Conservation (phyloP, 1,284 basidiomycete genomes). For the Cryptococcus neoformans region DNA sequence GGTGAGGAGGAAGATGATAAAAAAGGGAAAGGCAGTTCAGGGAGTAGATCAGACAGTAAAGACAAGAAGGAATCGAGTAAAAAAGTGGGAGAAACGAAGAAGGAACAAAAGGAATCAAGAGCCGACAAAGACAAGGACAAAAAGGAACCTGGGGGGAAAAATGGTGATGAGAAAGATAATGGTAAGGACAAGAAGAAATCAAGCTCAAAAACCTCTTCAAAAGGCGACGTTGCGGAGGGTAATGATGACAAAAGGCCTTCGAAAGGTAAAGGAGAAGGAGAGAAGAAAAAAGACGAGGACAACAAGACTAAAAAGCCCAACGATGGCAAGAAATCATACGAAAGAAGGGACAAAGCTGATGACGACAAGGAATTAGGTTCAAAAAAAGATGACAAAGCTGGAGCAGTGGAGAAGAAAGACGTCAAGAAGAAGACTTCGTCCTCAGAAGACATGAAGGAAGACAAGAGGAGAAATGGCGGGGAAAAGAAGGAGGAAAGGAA, state of each 20-base stretch:
- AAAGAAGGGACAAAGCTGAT: neutral
- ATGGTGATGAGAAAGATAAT: neutral
- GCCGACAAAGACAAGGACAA: neutral
- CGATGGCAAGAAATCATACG: neutral
- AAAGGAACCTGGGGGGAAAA: neutral
- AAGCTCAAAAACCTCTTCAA: neutral
- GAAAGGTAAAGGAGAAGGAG: conserved; percentile 1
- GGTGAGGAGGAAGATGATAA: neutral
- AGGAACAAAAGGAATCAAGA: neutral
- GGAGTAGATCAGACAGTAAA: neutral
- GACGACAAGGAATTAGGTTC: neutral
- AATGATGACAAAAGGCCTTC: neutral
- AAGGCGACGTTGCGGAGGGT: no score
- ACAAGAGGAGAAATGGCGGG: neutral
- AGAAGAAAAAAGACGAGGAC: neutral
- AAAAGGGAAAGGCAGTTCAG: neutral
- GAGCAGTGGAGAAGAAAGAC: neutral
- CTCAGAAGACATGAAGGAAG: neutral
- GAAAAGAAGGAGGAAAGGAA: neutral
- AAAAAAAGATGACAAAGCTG: neutral
- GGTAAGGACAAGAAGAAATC: neutral
- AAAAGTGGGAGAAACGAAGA: neutral
- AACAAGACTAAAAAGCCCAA: neutral
- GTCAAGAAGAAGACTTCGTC: neutral
- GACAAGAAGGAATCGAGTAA: conserved; percentile 1